Conservation (phyloP, 345 rosid genomes). For the Citrus mangshanensis region DNA sequence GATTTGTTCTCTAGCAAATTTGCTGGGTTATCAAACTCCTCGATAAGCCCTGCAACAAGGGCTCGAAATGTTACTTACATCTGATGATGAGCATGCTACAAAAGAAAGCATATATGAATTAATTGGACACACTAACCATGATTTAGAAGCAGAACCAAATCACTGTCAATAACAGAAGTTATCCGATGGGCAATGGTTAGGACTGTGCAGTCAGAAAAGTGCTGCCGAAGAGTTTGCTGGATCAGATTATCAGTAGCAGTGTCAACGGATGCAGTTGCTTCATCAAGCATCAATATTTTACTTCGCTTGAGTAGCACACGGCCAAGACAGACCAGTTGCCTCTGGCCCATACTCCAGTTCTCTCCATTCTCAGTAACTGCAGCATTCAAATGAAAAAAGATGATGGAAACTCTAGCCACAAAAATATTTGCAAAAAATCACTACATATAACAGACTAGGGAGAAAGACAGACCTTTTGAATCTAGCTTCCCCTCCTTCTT, state of each 20-base stretch:
- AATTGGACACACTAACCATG: constrained; percentile 38
- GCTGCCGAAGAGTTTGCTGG: constrained; percentile 61
- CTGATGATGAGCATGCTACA: background rate
- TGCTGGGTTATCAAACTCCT: constrained; percentile 61
- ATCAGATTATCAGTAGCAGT: constrained; percentile 82
- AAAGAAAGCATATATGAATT: background rate
- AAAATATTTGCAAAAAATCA: constrained; percentile 17
- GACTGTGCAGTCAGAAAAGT: constrained; percentile 64
- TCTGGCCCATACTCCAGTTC: constrained; percentile 96
- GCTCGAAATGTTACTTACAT: background rate
- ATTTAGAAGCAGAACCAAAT: constrained; percentile 73
- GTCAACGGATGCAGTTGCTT: constrained; percentile 90
- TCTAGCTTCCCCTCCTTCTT: constrained; percentile 52
- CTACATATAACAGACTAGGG: background rate
- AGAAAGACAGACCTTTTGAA: constrained; percentile 34
- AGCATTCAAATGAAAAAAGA: constrained; percentile 2
- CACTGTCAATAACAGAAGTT: constrained; percentile 79
- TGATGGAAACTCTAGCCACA: background rate
- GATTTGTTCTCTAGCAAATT: constrained; percentile 57
- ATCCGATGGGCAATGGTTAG: constrained; percentile 83
- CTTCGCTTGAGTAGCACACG: constrained; percentile 78
- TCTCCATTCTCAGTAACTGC: constrained; percentile 82
- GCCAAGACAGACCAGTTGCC: constrained; percentile 81
- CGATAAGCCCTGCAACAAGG: constrained; percentile 49
- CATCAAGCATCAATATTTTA: constrained; percentile 78